Base-by-base conservation (phyloP, 345 rosid species). In the Eucalyptus curtisii region DNA sequence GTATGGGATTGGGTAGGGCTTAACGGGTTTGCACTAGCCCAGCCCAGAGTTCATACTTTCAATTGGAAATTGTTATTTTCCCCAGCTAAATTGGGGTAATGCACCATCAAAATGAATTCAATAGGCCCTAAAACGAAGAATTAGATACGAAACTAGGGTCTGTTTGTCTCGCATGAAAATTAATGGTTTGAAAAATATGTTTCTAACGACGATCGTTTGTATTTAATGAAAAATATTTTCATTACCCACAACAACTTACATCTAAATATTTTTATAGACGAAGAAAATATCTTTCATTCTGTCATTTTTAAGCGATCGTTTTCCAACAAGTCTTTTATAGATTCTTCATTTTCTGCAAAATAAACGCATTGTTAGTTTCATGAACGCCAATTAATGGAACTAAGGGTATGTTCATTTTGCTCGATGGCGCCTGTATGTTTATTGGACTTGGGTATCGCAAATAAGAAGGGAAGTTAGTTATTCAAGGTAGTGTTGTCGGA, bases 141-240 rank as follows among this genome's bases (percentile, higher is more conserved):
- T 64, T n/a, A n/a, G 19, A 64, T 31, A n/a, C 37, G 9, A n/a
- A 64, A 66, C 17, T n/a, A 14, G 40, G 76, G 27, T 55, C 61
- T 2, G 3, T 55, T 24, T 55, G 30, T 24, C 13, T 55, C 6
- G 1, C 6, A 1, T 8, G 20, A 66, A 66, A n/a, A 66, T 31
- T 17, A 66, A 8, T 8, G 6, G 0, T 15, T 66, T 66, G 79
- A 14, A 14, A 64, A 15, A 15, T 7, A 4, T 15, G 1, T 66
- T 66, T 16, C 37, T 7, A 66, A n/a, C 4, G 0, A 64, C 0
- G 5, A 64, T n/a, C 2, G 1, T 31, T 14, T 31, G 20, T 31
- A 64, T 64, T 55, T 55, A 55, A 24, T 55, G 61, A 55, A 55
- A 55, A 4, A 22, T 55, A 55, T 55, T 55, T 55, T 22, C 12